Conservation (phyloP, 305 asterid genomes). For the Fraxinus dipetala region DNA sequence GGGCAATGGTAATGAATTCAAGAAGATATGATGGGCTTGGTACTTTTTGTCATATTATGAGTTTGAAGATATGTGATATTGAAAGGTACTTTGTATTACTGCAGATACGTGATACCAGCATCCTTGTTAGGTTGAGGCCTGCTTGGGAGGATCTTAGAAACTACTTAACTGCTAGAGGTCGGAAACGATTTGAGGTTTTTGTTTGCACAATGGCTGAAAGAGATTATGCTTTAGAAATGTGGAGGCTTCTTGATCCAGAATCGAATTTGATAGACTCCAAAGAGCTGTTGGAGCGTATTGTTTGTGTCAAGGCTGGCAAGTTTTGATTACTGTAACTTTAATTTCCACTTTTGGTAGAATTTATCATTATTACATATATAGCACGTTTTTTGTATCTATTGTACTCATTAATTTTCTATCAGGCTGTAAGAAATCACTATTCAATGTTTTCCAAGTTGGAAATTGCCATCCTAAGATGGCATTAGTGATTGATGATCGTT, state of each 20-base stretch:
- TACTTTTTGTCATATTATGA: background rate
- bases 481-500: conserved; percentile 92
- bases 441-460: conserved; percentile 83
- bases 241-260: conserved; percentile 99
- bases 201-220: conserved; percentile 99
- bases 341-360: conserved; percentile 7
- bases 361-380: conserved; percentile 10
- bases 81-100: conserved; percentile 20
- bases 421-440: conserved; percentile 81
- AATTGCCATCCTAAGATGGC: conserved; percentile 97
- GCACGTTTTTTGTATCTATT: background rate
- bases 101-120: conserved; percentile 97
- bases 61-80: background rate
- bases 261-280: conserved; percentile 69
- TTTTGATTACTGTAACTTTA: conserved; percentile 19
- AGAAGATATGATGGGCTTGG: conserved; percentile 2
- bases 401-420: conserved; percentile 12
- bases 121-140: conserved; percentile 95
- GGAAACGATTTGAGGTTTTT: conserved; percentile 94
- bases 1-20: conserved; percentile 12
- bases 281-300: conserved; percentile 80
- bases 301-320: conserved; percentile 91
- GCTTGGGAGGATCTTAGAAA: conserved; percentile 98
- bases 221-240: conserved; percentile 97
- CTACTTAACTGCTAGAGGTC: conserved; percentile 92